Evolutionary conservation across 306 rosid species (phyloP).

Genomic region (Prunus davidiana): DNA sequence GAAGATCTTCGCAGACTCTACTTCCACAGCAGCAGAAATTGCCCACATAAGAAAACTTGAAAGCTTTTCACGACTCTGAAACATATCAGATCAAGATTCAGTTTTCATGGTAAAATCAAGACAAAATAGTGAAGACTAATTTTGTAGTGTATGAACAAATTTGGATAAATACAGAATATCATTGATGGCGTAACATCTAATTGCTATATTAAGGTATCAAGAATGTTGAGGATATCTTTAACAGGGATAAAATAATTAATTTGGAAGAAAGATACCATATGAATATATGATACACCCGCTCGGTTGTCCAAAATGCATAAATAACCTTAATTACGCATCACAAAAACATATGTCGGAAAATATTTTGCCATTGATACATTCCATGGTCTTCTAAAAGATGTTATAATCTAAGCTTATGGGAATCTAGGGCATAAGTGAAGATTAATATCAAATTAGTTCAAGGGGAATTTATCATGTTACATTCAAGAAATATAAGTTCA

Average conservation of each 20-base stretch:
- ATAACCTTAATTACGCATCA: neutral
- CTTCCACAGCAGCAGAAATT: constrained; percentile 50
- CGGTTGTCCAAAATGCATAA: neutral
- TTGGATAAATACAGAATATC: neutral
- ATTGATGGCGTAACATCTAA: neutral
- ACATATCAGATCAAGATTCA: constrained; percentile 11
- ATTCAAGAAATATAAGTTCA: neutral
- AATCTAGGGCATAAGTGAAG: neutral
- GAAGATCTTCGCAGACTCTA: constrained; percentile 39
- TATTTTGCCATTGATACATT: neutral
- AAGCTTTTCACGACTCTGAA: constrained; percentile 57
- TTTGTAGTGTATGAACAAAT: neutral
- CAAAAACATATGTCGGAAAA: neutral
- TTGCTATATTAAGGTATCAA: neutral
- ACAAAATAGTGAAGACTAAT: neutral
- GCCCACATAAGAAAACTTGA: constrained; percentile 72
- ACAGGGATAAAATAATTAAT: neutral
- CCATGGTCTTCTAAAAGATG: neutral
- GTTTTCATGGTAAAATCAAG: constrained; percentile 7
- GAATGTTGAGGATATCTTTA: neutral
- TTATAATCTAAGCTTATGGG: neutral
- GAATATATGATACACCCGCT: neutral
- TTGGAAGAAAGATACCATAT: neutral
- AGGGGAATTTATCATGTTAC: neutral
- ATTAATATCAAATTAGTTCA: neutral